These are phyloP conservation scores for Pinus taeda DNA, from an alignment of 75 land plant genomes.

Conservation along the genomic window DNA sequence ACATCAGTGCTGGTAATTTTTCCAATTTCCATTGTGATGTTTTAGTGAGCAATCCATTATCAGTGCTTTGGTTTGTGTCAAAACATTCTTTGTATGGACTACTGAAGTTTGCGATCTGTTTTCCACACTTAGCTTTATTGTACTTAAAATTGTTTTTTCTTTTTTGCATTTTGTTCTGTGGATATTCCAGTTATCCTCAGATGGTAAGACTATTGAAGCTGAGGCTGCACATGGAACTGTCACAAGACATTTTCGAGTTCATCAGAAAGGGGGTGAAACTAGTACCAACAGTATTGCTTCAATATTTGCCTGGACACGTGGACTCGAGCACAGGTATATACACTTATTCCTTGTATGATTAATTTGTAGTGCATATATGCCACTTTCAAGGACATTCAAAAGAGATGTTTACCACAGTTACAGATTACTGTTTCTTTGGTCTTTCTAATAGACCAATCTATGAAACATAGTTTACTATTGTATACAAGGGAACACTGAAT, in stretches of 20 bases:
- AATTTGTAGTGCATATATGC: not conserved
- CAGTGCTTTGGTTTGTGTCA: not conserved
- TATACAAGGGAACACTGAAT: too few species aligned
- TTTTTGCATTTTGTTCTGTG: not conserved
- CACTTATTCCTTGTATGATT: not conserved
- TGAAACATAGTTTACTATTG: not conserved
- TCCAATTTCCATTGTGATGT: not conserved
- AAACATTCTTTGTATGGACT: not conserved
- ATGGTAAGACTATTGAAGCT: slow-evolving; percentile 87
- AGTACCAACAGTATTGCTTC: slow-evolving; percentile 95
- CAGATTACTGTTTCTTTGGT: not conserved
- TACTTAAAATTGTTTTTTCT: not conserved
- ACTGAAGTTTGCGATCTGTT: too few species aligned
- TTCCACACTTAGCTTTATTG: not conserved
- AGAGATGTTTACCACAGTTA: not conserved
- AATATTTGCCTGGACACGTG: slow-evolving; percentile 87
- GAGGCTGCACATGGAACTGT: slow-evolving; percentile 97
- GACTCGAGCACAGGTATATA: slow-evolving; percentile 73
- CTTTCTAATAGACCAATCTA: not conserved
- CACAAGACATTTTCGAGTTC: slow-evolving; percentile 69
- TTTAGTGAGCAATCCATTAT: not conserved
- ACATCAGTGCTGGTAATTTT: slow-evolving; percentile 76
- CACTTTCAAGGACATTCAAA: not conserved
- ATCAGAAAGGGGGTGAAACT: slow-evolving; percentile 84
- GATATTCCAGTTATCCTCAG: slow-evolving; percentile 56